Evolutionary conservation across 805 yeast species (phyloP).

Genomic region (Yarrowia sp.): DNA sequence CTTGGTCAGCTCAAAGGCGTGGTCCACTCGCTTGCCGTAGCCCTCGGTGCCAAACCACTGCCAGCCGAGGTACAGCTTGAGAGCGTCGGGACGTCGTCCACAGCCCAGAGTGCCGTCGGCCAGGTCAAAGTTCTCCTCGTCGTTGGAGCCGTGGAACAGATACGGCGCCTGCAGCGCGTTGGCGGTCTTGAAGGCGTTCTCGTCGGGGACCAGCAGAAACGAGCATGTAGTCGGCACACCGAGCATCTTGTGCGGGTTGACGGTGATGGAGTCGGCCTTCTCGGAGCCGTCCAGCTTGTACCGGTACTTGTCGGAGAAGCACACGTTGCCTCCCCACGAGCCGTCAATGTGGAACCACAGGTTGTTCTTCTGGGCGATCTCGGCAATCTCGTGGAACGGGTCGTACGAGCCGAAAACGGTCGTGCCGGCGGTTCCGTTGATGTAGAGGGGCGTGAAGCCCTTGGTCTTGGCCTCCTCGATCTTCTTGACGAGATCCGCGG

Average conservation of each 20-base stretch:
- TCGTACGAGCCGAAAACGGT: conserved; percentile 86
- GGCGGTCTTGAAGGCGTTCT: conserved; percentile 60
- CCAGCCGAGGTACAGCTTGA: conserved; percentile 79
- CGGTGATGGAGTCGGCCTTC: conserved; percentile 70
- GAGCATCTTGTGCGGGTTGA: conserved; percentile 83
- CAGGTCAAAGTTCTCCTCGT: conserved; percentile 58
- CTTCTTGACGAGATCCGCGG: conserved; percentile 45
- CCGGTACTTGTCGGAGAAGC: conserved; percentile 54
- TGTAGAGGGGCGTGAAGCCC: conserved; percentile 71
- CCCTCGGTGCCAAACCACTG: conserved; percentile 71
- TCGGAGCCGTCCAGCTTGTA: conserved; percentile 57
- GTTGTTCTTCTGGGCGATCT: conserved; percentile 52
- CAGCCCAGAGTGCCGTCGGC: conserved; percentile 94
- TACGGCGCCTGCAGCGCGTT: conserved; percentile 80
- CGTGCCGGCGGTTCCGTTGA: conserved; percentile 85
- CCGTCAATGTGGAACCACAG: conserved; percentile 85
- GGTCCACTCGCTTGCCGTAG: conserved; percentile 63
- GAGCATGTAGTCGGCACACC: conserved; percentile 76
- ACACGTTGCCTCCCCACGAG: conserved; percentile 86
- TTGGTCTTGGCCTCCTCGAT: conserved; percentile 46
- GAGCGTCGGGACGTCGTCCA: conserved; percentile 79
- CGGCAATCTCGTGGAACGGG: conserved; percentile 55
- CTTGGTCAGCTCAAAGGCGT: conserved; percentile 64
- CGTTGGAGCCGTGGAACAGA: conserved; percentile 63
- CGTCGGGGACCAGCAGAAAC: conserved; percentile 70